Conservation (phyloP, 2,329 filamentous ascomycete species). For the Dactylella cylindrospora region DNA sequence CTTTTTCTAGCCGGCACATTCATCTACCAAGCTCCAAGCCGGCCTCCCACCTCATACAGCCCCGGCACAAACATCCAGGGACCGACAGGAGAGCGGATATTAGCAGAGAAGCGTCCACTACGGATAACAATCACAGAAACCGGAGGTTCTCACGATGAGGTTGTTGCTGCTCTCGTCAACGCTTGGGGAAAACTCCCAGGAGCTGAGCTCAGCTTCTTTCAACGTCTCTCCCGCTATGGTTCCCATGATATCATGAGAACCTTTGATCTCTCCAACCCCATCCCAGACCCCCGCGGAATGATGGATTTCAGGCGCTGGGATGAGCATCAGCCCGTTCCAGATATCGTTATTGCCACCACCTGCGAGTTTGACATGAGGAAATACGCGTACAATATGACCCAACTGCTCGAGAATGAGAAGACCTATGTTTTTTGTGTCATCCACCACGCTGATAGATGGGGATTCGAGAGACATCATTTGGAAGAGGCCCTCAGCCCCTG, state of each 20-base stretch:
- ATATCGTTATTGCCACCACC: slow-evolving; percentile 48
- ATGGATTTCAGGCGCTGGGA: slow-evolving; percentile 29
- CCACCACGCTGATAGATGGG: slow-evolving; percentile 48
- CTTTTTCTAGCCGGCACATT: slow-evolving; percentile 44
- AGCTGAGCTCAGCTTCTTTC: slow-evolving; percentile 47
- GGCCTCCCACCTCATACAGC: slow-evolving; percentile 10
- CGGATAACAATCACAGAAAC: slow-evolving; percentile 47
- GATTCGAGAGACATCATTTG: slow-evolving; percentile 36
- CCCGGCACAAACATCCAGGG: slow-evolving; percentile 4
- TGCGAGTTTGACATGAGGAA: slow-evolving; percentile 48
- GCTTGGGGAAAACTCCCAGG: slow-evolving; percentile 47
- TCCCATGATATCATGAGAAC: slow-evolving; percentile 48
- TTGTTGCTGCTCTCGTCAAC: slow-evolving; percentile 49
- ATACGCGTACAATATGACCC: slow-evolving; percentile 42
- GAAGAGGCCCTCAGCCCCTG: slow-evolving; percentile 44
- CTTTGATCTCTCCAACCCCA: slow-evolving; percentile 46
- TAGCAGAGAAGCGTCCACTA: slow-evolving; percentile 25
- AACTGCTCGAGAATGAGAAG: slow-evolving; percentile 46
- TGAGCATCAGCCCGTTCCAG: slow-evolving; percentile 41
- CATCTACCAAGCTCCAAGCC: slow-evolving; percentile 43
- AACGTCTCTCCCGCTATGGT: slow-evolving; percentile 47
- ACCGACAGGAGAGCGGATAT: slow-evolving; percentile 12
- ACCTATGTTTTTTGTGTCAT: slow-evolving; percentile 49
- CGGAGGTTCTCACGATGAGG: slow-evolving; percentile 50
- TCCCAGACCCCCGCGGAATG: slow-evolving; percentile 38